Evolutionary conservation across 192 early-diverging fungal species (phyloP).

Genomic region (Spinellus fusiger): DNA sequence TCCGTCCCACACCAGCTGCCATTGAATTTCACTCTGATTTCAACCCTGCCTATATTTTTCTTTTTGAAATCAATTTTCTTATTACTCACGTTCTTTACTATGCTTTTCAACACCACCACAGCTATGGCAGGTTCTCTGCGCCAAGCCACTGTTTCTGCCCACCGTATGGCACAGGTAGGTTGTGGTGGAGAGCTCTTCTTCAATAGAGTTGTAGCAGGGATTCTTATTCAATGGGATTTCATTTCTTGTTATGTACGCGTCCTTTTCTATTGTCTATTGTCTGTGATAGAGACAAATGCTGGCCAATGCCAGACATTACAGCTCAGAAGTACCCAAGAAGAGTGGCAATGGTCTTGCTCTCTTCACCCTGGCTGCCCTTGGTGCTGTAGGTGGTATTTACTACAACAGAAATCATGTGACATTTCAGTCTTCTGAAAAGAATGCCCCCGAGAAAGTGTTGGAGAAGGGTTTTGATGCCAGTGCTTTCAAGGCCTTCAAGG

Average conservation of each 20-base stretch:
- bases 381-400: slow-evolving; percentile 22
- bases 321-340: slow-evolving; percentile 12
- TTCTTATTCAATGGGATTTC: not conserved
- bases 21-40: no score
- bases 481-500: slow-evolving; percentile 10
- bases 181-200: no score
- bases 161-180: no score
- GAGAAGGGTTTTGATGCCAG: not conserved
- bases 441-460: not conserved
- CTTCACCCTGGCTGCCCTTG: slow-evolving; percentile 23
- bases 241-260: not conserved
- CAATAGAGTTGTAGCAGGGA: no score
- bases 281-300: not conserved
- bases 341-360: slow-evolving; percentile 20
- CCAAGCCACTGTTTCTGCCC: no score
- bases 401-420: slow-evolving; percentile 14
- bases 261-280: not conserved
- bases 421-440: not conserved
- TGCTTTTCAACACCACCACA: no score
- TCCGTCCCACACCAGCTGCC: no score
- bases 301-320: slow-evolving; percentile 10
- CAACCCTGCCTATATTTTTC: no score
- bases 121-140: no score
- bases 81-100: no score
- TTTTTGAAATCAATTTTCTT: no score